Evolutionary conservation across 176 grass and related monocot species (phyloP), one percentile per base, ranked within the genome.

Genomic region (Tillandsia fasciculata): DNA sequence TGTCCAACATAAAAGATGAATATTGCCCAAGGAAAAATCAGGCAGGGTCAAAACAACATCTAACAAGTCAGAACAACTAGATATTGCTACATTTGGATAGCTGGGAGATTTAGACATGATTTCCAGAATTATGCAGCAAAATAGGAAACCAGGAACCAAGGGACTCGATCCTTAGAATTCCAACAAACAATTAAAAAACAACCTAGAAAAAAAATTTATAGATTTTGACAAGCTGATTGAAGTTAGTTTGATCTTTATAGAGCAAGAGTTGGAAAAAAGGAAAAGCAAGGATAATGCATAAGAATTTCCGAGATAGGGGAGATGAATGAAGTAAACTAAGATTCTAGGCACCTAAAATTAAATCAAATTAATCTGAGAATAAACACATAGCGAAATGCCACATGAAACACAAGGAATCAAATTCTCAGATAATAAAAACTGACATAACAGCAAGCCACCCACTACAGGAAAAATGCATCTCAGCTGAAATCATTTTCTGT

Each of bases 341-440:
- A 48, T 14, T 66, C 27, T 12, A 47, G 64, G 15, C 28, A 15
- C 13, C 64, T 66, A 17, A 67, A 67, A 67, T 8, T 18, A 67
- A 48, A 67, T 12, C 2, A 67, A 48, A 27, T 67, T 8, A 67
- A 61, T 61, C 13, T 57, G 22, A 61, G 56, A 67, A 49, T 15
- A 47, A 49, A 49, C 33, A 47, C n/a, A 33, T 48, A 67, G 65
- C 65, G 48, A 48, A 67, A 67, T 63, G 65, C 33, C 65, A 49
- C 33, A 67, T 67, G 33, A 67, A 67, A 10, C 65, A n/a, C 8
- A 8, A 17, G 28, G 28, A 49, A 67, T 33, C 65, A 67, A 67
- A 67, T 67, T 67, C 15, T 67, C 33, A 49, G 29, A 29, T 67
- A 67, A 67, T 67, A 48, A 67, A 67, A 67, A 49, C 65, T 67